phyloP scores from a whole-genome alignment of 768 basidiomycete genomes.

The Tremella yokohamensis region DNA sequence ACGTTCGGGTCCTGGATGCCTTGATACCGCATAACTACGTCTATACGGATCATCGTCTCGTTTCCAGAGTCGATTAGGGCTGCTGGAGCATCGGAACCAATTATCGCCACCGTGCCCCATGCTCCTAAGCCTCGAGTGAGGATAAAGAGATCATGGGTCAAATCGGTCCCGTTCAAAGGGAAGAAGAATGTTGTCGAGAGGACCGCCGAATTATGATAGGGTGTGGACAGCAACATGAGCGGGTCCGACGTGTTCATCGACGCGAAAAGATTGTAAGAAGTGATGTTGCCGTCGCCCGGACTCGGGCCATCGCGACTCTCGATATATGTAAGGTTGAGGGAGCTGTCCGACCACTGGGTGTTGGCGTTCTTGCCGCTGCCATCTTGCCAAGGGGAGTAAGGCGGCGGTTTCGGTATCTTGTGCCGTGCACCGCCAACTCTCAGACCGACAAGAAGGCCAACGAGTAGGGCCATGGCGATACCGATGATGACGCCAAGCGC shows the following conservation, averaged over 20 bases:
- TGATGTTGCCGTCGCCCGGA: constrained; percentile 30
- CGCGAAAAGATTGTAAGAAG: constrained; percentile 35
- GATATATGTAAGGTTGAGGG: constrained; percentile 28
- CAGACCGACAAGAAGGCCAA: constrained; percentile 36
- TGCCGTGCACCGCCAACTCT: constrained; percentile 1
- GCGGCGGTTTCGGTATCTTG: constrained; percentile 11
- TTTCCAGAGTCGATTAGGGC: constrained; percentile 25
- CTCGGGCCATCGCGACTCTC: constrained; percentile 34
- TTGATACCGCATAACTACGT: constrained; percentile 39
- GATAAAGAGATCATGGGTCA: constrained; percentile 25
- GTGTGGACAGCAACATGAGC: constrained; percentile 30
- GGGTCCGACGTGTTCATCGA: constrained; percentile 30
- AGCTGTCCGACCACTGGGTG: constrained; percentile 5
- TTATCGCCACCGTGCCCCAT: constrained; percentile 37
- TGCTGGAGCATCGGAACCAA: constrained; percentile 33
- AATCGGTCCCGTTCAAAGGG: constrained; percentile 17
- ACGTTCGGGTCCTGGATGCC: constrained; percentile 23
- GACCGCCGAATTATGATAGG: constrained; percentile 33
- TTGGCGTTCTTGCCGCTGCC: constrained; percentile 21
- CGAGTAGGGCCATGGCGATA: constrained; percentile 29
- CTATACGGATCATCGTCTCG: constrained; percentile 37
- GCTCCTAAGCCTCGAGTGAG: constrained; percentile 37
- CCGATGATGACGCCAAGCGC: constrained; percentile 18
- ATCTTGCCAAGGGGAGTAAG: constrained; percentile 26
- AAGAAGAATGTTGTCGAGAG: constrained; percentile 38